A percentile compares a stretch with the other conserved stretches of the same genome.
phyloP scores from a whole-genome alignment of 169 alveolate genomes.

The Plasmodium ovale region DNA sequence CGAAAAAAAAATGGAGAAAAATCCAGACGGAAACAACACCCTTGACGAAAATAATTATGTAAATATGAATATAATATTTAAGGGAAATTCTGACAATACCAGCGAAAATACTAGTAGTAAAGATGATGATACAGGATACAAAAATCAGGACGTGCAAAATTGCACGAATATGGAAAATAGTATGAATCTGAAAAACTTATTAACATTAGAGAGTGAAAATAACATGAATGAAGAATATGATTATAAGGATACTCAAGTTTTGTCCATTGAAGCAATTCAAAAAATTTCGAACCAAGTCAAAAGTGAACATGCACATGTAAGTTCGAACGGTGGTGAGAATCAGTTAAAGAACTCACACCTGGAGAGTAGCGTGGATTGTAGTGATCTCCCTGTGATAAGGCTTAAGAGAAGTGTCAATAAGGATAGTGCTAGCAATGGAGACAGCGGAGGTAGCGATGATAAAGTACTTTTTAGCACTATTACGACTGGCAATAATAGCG shows the following conservation, averaged over 20 bases:
- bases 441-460: neutral
- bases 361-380: neutral
- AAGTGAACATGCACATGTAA: slow-evolving; percentile 4
- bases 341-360: neutral
- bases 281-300: neutral
- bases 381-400: neutral
- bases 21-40: neutral
- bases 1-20: neutral
- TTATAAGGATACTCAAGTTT: slow-evolving; percentile 9
- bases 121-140: neutral
- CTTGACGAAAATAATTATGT: neutral
- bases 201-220: slow-evolving; percentile 1
- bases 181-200: neutral
- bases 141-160: neutral
- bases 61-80: neutral
- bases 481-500: neutral
- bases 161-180: neutral
- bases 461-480: neutral
- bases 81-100: neutral
- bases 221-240: slow-evolving; percentile 5
- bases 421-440: neutral
- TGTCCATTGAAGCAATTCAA: neutral
- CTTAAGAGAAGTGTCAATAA: neutral
- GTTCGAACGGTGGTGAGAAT: no score
- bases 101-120: neutral